These are phyloP conservation scores for Boletellus sp. DNA, from an alignment of 1,284 basidiomycete species.

Conservation along the genomic window DNA sequence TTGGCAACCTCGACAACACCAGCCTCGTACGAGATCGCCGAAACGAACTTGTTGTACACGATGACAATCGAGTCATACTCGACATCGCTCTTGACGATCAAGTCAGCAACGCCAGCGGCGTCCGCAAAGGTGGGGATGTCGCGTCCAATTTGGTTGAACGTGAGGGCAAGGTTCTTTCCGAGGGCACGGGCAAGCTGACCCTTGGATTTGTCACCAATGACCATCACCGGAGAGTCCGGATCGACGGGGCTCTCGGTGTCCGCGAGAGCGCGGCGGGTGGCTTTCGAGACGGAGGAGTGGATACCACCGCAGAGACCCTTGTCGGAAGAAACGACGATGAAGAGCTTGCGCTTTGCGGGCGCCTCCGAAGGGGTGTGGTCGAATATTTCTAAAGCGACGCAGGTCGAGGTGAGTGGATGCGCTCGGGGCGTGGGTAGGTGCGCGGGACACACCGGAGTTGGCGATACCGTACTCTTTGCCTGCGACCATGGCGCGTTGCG, in stretches of 20 bases:
- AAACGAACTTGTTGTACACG: slow-evolving; percentile 95
- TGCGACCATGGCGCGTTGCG: slow-evolving; percentile 89
- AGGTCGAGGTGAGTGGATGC: slow-evolving; percentile 5
- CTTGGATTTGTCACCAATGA: slow-evolving; percentile 98
- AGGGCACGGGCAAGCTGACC: slow-evolving; percentile 78
- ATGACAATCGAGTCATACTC: slow-evolving; percentile 89
- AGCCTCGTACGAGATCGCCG: slow-evolving; percentile 91
- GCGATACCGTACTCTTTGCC: slow-evolving; percentile 95
- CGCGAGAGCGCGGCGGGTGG: slow-evolving; percentile 68
- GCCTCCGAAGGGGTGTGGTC: slow-evolving; percentile 65
- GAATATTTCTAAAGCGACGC: slow-evolving; percentile 69
- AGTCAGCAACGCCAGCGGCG: slow-evolving; percentile 90
- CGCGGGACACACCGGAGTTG: slow-evolving; percentile 74
- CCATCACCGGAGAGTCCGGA: slow-evolving; percentile 69
- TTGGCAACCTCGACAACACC: slow-evolving; percentile 76
- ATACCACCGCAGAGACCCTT: slow-evolving; percentile 99
- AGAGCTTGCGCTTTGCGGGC: slow-evolving; percentile 72
- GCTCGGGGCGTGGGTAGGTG: neutral
- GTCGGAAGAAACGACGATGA: slow-evolving; percentile 94
- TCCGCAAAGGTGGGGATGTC: slow-evolving; percentile 97
- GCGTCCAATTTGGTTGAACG: slow-evolving; percentile 97
- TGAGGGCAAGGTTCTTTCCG: slow-evolving; percentile 70
- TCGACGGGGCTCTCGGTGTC: slow-evolving; percentile 54
- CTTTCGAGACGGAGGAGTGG: slow-evolving; percentile 94
- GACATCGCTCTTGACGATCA: slow-evolving; percentile 84